phyloP scores from a whole-genome alignment of 2,329 filamentous ascomycete species.

The Pyricularia grisea region DNA sequence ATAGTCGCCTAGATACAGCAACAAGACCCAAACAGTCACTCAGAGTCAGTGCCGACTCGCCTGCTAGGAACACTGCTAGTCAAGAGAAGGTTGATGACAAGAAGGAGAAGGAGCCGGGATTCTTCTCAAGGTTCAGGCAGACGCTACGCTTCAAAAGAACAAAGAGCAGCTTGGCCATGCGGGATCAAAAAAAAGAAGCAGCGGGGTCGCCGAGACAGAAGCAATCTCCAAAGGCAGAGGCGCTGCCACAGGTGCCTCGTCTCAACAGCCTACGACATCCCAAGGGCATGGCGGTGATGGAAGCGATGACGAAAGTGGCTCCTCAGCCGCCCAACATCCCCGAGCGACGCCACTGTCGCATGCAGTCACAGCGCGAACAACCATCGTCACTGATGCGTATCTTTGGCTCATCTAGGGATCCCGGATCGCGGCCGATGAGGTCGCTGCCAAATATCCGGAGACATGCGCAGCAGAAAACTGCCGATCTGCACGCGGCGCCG shows the following conservation, averaged over 20 bases:
- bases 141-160: background rate
- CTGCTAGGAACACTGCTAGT: background rate
- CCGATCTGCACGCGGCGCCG: background rate
- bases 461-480: background rate
- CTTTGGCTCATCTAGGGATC: background rate
- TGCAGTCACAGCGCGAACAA: background rate
- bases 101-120: background rate
- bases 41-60: background rate
- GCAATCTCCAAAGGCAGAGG: too few relatives aligned
- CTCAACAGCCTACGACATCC: background rate
- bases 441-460: constrained; percentile 1
- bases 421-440: background rate
- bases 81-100: background rate
- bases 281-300: background rate
- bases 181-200: background rate
- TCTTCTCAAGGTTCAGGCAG: background rate
- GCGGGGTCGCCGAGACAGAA: background rate
- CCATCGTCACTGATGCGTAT: background rate
- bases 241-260: background rate
- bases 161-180: background rate
- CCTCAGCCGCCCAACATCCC: background rate
- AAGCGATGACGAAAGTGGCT: background rate
- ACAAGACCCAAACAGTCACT: background rate
- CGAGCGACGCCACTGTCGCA: background rate
- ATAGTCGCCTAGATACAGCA: background rate